These are phyloP conservation scores for Sarcodon aspratus DNA, from an alignment of 768 basidiomycete species.

Conservation along the genomic window DNA sequence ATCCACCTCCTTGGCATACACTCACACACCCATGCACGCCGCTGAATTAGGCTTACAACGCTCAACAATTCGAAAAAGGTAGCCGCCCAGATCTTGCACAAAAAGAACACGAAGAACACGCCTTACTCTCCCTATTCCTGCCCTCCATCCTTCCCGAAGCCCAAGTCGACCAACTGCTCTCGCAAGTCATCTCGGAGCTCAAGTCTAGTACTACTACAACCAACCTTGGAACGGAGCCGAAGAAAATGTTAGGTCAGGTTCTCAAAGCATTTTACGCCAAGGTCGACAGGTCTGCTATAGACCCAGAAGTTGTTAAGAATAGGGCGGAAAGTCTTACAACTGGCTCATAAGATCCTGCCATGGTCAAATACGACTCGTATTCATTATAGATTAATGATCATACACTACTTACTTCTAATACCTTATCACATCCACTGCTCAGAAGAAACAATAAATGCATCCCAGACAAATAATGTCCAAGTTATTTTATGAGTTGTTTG, in stretches of 20 bases:
- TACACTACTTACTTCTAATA: too few species aligned
- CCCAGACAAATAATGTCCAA: too few species aligned
- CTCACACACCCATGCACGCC: too few species aligned
- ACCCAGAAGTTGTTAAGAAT: slow-evolving; percentile 42
- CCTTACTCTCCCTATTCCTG: slow-evolving; percentile 40
- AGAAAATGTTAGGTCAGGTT: slow-evolving; percentile 31
- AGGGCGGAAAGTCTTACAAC: slow-evolving; percentile 32
- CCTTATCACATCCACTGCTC: too few species aligned
- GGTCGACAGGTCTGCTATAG: slow-evolving; percentile 50
- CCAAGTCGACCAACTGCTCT: slow-evolving; percentile 43
- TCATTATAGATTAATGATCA: too few species aligned
- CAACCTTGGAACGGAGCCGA: slow-evolving; percentile 17
- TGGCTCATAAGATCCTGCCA: not conserved
- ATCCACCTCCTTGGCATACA: too few species aligned
- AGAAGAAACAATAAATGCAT: too few species aligned
- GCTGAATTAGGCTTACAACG: slow-evolving; percentile 43
- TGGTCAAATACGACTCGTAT: too few species aligned
- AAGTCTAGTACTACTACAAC: slow-evolving; percentile 7
- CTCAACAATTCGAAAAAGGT: slow-evolving; percentile 40
- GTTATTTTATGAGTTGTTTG: too few species aligned
- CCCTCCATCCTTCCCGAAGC: slow-evolving; percentile 47
- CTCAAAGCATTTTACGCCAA: slow-evolving; percentile 54
- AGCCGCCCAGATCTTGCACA: slow-evolving; percentile 55
- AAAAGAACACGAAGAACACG: slow-evolving; percentile 48
- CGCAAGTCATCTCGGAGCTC: slow-evolving; percentile 11